Evolutionary conservation across 208 protist species (phyloP), one percentile per base, ranked within the genome.

Genomic region (Trypanosoma scelopori): DNA sequence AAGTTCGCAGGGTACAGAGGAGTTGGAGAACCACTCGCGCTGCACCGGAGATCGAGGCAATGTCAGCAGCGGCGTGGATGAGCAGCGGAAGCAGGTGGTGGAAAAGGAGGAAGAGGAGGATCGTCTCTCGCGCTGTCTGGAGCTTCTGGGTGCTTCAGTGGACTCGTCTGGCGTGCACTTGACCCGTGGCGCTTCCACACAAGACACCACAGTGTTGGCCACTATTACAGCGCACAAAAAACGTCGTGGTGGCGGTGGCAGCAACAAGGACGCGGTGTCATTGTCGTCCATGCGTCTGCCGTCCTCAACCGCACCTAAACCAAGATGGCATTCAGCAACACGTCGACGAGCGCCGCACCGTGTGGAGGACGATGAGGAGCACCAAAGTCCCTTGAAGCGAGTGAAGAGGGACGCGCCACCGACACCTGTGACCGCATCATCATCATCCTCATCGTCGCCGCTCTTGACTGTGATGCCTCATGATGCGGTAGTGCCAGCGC

Each of bases 51-150:
- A 28, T 46, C 25, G 20, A 12, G 22, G 20, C 37, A 52, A 22
- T 13, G 30, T 12, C 25, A 52, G 5, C 3, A 32, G 25, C 30
- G 22, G 25, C 30, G 43, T 22, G 18, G 16, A 30, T 32, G 45
- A 53, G 22, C 16, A 45, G 37, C 3, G 49, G 13, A 3, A 41
- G 41, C 5, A 41, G 18, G 60, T 28, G 18, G 41, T 49, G 42
- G 53, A 48, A 50, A 5, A 52, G 32, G 20, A 55, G 0, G 32
- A 55, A 25, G 50, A 67, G 7, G 27, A 50, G 12, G 64, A 69
- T 7, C 13, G 32, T 59, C 64, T 69, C 22, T 69, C 64, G 12
- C 64, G 43, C 0, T 61, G 64, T 37, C 46, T 69, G 28, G 64
- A 69, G 30, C 27, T 35, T 52, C 41, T 69, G 25, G 51, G 39